Base-by-base conservation (phyloP, 805 yeast species). In the Suhomyces faveliae region DNA sequence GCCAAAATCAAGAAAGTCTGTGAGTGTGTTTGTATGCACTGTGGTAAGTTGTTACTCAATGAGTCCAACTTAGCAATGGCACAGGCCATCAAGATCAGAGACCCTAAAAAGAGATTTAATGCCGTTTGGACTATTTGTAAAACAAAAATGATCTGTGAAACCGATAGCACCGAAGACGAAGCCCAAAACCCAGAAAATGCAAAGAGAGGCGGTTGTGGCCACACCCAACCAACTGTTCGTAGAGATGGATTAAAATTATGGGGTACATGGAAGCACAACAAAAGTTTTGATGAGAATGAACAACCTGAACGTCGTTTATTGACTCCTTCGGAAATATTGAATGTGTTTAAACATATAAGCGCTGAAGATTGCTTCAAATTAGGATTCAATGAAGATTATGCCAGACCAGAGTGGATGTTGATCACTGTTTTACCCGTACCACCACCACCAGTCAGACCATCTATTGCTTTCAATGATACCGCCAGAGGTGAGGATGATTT, bases 401-500 rank as follows among this genome's bases (percentile, higher is more conserved):
- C 99, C 1, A 85, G 99, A 60, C 99, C 99, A 2, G 99, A 94
- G 71, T 94, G 99, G 99, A 82, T 94, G 84, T 78, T 94, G 51
- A 81, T 94, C 56, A 90, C 98, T 1, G 98, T 94, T n/a, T 76
- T 94, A 60, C 99, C 99, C 1, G 99, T 94, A 15, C 99, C 99
- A 39, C 99, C 99, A 44, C 99, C 99, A 52, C 98, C 97, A 29
- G 99, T 94, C 27, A 85, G 99, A 68, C 99, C 99, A 9, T 88
- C 96, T 20, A 94, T 94, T 73, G 97, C 99, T 1, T 91, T 94
- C 61, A 94, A 94, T 57, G 99, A 94, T 65, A 89, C 97, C 9
- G 97, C 96, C 52, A 84, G 99, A 73, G 97, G 98, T 58, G 99
- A 94, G 69, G 99, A 94, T 81, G 99, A 94, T 78, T 85, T 94